These are phyloP conservation scores for Trypanosoma rangeli DNA, from an alignment of 208 protist genomes.

Conservation along the genomic window DNA sequence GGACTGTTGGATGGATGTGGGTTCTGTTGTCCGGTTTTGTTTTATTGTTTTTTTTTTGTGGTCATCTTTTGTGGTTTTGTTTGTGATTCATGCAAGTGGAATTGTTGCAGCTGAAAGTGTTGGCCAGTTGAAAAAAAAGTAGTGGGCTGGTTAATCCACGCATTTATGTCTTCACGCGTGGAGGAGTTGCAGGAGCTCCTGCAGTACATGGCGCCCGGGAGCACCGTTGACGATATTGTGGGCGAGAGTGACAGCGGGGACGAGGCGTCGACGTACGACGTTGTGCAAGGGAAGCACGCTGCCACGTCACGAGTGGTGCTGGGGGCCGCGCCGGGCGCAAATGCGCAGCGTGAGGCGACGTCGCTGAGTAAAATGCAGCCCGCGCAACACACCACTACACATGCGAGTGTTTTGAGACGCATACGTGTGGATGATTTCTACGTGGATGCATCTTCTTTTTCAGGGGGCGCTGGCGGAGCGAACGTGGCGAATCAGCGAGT, in stretches of 20 bases:
- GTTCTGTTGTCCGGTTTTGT: no score
- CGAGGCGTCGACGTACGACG: conserved; percentile 51
- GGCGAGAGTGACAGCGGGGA: conserved; percentile 53
- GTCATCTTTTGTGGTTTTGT: no score
- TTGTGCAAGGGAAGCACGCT: conserved; percentile 31
- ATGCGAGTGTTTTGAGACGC: conserved; percentile 60
- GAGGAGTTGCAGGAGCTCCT: conserved; percentile 47
- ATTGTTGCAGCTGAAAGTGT: background rate
- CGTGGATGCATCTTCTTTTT: conserved; percentile 15
- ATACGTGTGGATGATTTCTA: conserved; percentile 76
- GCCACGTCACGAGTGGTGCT: conserved; percentile 23
- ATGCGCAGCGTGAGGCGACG: conserved; percentile 63
- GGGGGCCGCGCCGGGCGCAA: conserved; percentile 32
- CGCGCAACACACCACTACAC: conserved; percentile 72
- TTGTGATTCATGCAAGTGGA: background rate
- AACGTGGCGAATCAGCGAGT: conserved; percentile 73
- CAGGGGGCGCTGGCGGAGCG: conserved; percentile 39
- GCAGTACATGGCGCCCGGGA: conserved; percentile 82
- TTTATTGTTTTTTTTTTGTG: no score
- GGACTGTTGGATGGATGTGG: no score
- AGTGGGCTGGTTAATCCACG: background rate
- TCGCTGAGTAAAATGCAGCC: conserved; percentile 86
- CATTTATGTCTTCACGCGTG: background rate
- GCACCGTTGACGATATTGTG: conserved; percentile 70
- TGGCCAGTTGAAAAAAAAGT: no score